Percentiles rank a stretch among this genome's conserved stretches.
phyloP scores from a whole-genome alignment of 768 basidiomycete genomes.

The Pisolithus marmoratus region DNA sequence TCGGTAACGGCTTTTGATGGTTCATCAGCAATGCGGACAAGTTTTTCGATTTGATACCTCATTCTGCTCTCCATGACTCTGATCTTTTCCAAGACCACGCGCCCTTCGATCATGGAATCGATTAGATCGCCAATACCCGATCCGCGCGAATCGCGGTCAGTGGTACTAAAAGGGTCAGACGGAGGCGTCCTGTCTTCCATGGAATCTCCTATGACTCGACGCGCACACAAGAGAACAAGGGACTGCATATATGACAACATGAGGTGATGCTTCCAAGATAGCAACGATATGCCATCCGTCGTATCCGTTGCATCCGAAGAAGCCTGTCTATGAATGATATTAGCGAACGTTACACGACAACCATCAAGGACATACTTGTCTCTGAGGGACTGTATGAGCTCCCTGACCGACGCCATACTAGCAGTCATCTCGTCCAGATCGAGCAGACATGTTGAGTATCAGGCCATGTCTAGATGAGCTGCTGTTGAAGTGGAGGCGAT shows the following conservation, averaged over 20 bases:
- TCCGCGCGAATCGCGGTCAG: slow-evolving; percentile 51
- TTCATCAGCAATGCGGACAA: slow-evolving; percentile 72
- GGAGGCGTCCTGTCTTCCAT: slow-evolving; percentile 48
- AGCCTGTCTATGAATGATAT: slow-evolving; percentile 21
- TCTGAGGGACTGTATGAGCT: slow-evolving; percentile 46
- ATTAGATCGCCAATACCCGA: slow-evolving; percentile 66
- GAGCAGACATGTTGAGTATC: slow-evolving; percentile 18
- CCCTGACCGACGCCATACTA: slow-evolving; percentile 57
- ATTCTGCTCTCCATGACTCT: slow-evolving; percentile 80
- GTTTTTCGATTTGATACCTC: slow-evolving; percentile 94
- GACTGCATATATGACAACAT: slow-evolving; percentile 85
- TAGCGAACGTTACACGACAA: slow-evolving; percentile 7
- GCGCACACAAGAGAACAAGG: slow-evolving; percentile 66
- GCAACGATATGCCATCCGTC: slow-evolving; percentile 81
- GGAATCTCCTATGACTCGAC: slow-evolving; percentile 62
- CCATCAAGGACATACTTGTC: slow-evolving; percentile 41
- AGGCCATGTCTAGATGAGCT: slow-evolving; percentile 12
- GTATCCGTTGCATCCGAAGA: slow-evolving; percentile 40
- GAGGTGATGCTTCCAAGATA: slow-evolving; percentile 82
- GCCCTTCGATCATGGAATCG: slow-evolving; percentile 71
- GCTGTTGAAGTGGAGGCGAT: neutral
- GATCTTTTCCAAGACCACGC: slow-evolving; percentile 85
- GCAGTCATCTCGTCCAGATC: slow-evolving; percentile 51
- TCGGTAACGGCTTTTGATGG: slow-evolving; percentile 42
- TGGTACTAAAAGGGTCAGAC: slow-evolving; percentile 44